Evolutionary conservation across 2,329 filamentous ascomycete species (phyloP).

Genomic region (Fusarium sarcochroum): DNA sequence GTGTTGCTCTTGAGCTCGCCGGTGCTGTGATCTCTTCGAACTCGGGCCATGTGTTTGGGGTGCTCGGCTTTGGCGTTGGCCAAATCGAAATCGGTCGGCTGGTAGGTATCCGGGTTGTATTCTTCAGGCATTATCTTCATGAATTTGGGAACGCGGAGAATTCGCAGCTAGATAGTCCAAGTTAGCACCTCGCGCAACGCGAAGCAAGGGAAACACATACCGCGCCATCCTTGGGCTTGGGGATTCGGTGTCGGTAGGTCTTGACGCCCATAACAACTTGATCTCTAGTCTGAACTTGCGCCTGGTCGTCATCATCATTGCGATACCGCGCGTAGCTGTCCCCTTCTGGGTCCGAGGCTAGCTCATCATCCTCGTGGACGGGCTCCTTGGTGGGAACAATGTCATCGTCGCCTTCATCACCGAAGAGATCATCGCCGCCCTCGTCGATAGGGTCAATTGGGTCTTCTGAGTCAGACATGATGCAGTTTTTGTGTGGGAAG

Average conservation of each 20-base stretch:
- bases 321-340: conserved; percentile 58
- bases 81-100: conserved; percentile 69
- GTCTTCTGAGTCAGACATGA: conserved; percentile 72
- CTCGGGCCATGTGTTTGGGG: conserved; percentile 77
- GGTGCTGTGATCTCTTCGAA: conserved; percentile 76
- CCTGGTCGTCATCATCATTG: conserved; percentile 62
- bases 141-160: conserved; percentile 80
- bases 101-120: conserved; percentile 76
- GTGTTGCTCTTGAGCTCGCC: conserved; percentile 81
- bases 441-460: conserved; percentile 67
- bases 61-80: conserved; percentile 67
- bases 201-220: conserved; percentile 60
- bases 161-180: conserved; percentile 70
- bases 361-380: conserved; percentile 73
- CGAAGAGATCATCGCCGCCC: conserved; percentile 73
- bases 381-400: conserved; percentile 71
- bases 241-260: conserved; percentile 77
- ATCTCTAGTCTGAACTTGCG: conserved; percentile 63
- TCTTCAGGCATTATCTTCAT: conserved; percentile 77
- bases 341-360: conserved; percentile 65
- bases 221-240: conserved; percentile 78
- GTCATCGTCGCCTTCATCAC: conserved; percentile 73
- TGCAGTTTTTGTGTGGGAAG: neutral
- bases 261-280: conserved; percentile 74
- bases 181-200: conserved; percentile 16